Percentiles rank a stretch among this genome's conserved stretches.
phyloP scores from a whole-genome alignment of 495 filamentous ascomycete species.

The Zalerion maritima region DNA sequence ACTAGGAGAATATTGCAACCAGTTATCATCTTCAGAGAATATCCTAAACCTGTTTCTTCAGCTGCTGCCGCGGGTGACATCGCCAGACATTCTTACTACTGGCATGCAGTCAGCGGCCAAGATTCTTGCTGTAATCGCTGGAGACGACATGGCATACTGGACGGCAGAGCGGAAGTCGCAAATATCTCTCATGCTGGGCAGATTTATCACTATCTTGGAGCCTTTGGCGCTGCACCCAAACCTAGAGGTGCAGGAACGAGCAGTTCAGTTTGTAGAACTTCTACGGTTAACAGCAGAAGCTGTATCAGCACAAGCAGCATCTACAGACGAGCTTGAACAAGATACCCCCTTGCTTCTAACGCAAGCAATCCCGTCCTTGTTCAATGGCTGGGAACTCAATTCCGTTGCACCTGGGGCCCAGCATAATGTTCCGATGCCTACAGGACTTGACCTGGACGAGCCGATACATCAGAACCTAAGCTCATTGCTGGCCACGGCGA shows the following conservation, averaged over 20 bases:
- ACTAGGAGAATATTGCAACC: slow-evolving; percentile 67
- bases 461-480: slow-evolving; percentile 68
- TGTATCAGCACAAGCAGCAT: slow-evolving; percentile 44
- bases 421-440: slow-evolving; percentile 69
- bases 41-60: slow-evolving; percentile 63
- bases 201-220: slow-evolving; percentile 70
- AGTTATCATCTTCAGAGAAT: slow-evolving; percentile 47
- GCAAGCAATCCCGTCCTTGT: slow-evolving; percentile 76
- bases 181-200: slow-evolving; percentile 57
- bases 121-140: slow-evolving; percentile 53
- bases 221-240: slow-evolving; percentile 62
- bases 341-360: slow-evolving; percentile 70
- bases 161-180: slow-evolving; percentile 50
- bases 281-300: slow-evolving; percentile 75
- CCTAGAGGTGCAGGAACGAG: slow-evolving; percentile 90
- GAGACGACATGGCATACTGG: slow-evolving; percentile 41
- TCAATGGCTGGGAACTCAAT: slow-evolving; percentile 73
- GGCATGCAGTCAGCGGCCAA: slow-evolving; percentile 84
- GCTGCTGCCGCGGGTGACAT: slow-evolving; percentile 39
- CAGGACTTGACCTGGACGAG: slow-evolving; percentile 55
- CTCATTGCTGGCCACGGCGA: slow-evolving; percentile 44
- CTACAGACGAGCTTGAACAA: slow-evolving; percentile 34
- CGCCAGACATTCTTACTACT: slow-evolving; percentile 47
- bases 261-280: slow-evolving; percentile 82
- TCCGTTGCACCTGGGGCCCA: slow-evolving; percentile 77